Evolutionary conservation across 441 rosid genomes (phyloP).

Genomic region (Corymbia calophylla): DNA sequence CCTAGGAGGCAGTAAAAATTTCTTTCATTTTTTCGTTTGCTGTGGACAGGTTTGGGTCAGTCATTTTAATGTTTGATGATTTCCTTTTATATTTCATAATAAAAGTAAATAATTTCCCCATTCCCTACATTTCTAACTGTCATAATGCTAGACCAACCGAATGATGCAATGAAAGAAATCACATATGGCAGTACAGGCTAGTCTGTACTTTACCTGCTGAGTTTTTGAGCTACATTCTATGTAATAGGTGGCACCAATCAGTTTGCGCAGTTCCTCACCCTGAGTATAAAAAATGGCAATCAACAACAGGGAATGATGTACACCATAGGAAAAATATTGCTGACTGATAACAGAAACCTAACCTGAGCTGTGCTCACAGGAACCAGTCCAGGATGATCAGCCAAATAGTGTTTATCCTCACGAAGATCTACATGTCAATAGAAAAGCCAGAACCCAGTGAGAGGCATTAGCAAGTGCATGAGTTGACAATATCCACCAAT

Average conservation of each 20-base stretch:
- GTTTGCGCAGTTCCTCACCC: conserved; percentile 98
- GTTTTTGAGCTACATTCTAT: conserved; percentile 99
- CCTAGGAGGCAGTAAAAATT: not conserved
- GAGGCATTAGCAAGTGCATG: not conserved
- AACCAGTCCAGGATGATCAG: conserved; percentile 93
- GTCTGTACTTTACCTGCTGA: conserved; percentile 57
- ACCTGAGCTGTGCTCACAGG: conserved; percentile 96
- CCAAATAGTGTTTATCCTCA: conserved; percentile 88
- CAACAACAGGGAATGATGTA: not conserved
- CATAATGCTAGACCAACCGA: not conserved
- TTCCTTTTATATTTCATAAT: not conserved
- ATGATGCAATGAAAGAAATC: not conserved
- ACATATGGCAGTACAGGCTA: not conserved
- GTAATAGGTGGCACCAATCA: conserved; percentile 86
- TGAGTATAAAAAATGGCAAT: conserved; percentile 11
- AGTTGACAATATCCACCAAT: not conserved
- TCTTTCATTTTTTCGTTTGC: not conserved
- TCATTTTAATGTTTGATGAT: not conserved
- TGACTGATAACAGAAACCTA: not conserved
- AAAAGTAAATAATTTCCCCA: not conserved
- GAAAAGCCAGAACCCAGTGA: not conserved
- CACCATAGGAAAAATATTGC: not conserved
- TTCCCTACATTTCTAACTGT: not conserved
- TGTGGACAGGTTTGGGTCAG: not conserved
- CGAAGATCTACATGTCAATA: conserved; percentile 70